phyloP scores from a whole-genome alignment of 768 basidiomycete species.

The Lactifluus pinguis region DNA sequence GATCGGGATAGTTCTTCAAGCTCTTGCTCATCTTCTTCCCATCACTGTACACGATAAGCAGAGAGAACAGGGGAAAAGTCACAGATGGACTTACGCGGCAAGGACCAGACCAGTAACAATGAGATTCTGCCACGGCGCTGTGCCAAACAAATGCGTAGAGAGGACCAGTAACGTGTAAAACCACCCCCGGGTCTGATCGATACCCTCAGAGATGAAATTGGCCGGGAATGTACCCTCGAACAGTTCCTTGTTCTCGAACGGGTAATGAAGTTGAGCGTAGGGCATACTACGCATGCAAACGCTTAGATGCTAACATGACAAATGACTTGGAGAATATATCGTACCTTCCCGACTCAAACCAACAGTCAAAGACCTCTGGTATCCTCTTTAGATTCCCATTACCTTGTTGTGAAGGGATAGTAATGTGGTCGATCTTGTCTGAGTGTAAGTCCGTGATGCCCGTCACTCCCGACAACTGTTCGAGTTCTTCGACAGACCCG shows the following conservation, averaged over 20 bases:
- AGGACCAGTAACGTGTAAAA: conserved; percentile 97
- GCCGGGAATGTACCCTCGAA: conserved; percentile 87
- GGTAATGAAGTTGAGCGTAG: conserved; percentile 94
- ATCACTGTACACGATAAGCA: conserved; percentile 42
- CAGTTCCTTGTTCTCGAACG: conserved; percentile 89
- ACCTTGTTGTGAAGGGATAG: conserved; percentile 85
- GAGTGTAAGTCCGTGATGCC: conserved; percentile 88
- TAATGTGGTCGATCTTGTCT: conserved; percentile 92
- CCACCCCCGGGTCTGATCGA: conserved; percentile 99
- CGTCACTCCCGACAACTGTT: conserved; percentile 71
- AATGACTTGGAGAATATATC: conserved; percentile 17
- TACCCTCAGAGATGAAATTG: conserved; percentile 95
- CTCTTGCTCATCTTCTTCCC: conserved; percentile 99
- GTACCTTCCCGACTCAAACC: conserved; percentile 99
- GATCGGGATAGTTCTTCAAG: conserved; percentile 93
- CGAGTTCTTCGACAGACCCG: conserved; percentile 82
- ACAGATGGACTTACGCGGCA: conserved; percentile 56
- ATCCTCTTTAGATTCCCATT: conserved; percentile 80
- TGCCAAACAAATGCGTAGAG: conserved; percentile 89
- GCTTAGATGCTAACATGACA: background rate
- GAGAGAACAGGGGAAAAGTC: background rate
- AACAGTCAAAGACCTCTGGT: conserved; percentile 99
- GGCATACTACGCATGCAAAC: conserved; percentile 72
- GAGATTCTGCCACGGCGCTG: conserved; percentile 96
- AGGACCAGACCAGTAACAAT: conserved; percentile 95